These are phyloP conservation scores for Paspalum vaginatum DNA, from an alignment of 176 grass and related monocot species.

Conservation along the genomic window DNA sequence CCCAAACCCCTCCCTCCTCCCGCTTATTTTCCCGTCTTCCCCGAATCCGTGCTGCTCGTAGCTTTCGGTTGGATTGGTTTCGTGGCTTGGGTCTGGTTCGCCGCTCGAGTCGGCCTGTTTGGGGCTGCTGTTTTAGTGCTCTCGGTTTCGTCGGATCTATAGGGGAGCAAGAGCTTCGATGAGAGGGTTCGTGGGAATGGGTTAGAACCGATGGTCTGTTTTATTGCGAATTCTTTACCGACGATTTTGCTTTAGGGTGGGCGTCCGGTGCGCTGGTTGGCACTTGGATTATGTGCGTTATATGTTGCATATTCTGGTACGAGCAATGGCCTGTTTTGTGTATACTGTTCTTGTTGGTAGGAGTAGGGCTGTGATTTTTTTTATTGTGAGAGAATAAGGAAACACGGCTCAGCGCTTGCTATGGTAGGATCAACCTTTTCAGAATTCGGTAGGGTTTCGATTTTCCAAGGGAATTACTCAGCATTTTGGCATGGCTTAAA, in stretches of 20 bases:
- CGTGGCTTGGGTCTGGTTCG: not conserved
- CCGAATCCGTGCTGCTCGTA: not conserved
- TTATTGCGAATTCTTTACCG: too few species aligned
- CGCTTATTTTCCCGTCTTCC: not conserved
- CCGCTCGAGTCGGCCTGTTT: not conserved
- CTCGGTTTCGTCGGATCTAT: conserved; percentile 12
- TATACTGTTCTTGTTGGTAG: too few species aligned
- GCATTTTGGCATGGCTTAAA: not conserved
- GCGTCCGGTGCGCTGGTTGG: not conserved
- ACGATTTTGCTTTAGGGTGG: too few species aligned
- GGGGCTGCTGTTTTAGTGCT: too few species aligned
- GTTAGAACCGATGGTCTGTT: not conserved
- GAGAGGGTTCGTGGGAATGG: not conserved
- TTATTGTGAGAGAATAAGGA: too few species aligned
- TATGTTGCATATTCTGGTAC: not conserved
- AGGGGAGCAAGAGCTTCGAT: not conserved
- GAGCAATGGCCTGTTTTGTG: not conserved
- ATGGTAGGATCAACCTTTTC: not conserved
- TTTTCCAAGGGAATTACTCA: not conserved
- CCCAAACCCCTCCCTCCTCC: conserved; percentile 16
- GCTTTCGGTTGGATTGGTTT: conserved; percentile 7
- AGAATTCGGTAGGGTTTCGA: not conserved
- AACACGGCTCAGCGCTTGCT: not conserved
- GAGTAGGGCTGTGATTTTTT: not conserved
- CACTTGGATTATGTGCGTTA: not conserved